Evolutionary conservation across 139 green algal species (phyloP), one percentile per base, ranked within the genome.

Genomic region (Gonium pectorale): DNA sequence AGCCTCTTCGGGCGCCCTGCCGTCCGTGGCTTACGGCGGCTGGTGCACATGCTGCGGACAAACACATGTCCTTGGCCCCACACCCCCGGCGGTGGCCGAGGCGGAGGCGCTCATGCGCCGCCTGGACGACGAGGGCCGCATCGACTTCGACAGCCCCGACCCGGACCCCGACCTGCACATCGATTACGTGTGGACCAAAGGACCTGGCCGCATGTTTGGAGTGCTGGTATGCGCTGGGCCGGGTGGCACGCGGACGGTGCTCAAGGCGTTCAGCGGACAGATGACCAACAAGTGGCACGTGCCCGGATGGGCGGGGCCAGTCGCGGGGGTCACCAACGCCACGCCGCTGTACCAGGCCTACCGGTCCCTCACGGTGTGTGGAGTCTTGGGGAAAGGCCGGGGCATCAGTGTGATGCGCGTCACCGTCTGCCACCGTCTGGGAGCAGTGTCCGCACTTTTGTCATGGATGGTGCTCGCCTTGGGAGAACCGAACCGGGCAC

Each of bases 201-300:
- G 89, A 19, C 89, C 89, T 31, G 89, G 89, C 0, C 77, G 89
- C 49, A 92, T 92, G 89, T 64, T 92, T 1, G 89, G 89, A 2
- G 86, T 92, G 27, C 74, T 92, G 9, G 31, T 89, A 3, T 68
- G 52, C 38, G 40, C 4, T 21, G 29, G 4, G 27, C 62, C 62
- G 9, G 4, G n/a, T 13, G 19, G 31, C 27, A 6, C n/a, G 15
- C 6, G 27, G 44, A 43, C 69, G 72, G 79, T 89, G 46, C 86
- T 89, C 7, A 86, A 80, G 11, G 81, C 86, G 2, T 88, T 90
- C 40, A 86, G 63, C 26, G 89, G 89, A 7, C 89, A 92, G 80
- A 91, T 91, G 64, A 86, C 80, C 5, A 78, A 90, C 37, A 40
- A 37, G 24, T 91, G 87, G 87, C 35, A 86, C 26, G 85, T 89